A percentile compares a stretch with the other conserved stretches of the same genome.
These are phyloP conservation scores for Skeletonema marinoi DNA, from an alignment of 108 stramenopile species.

Conservation along the genomic window DNA sequence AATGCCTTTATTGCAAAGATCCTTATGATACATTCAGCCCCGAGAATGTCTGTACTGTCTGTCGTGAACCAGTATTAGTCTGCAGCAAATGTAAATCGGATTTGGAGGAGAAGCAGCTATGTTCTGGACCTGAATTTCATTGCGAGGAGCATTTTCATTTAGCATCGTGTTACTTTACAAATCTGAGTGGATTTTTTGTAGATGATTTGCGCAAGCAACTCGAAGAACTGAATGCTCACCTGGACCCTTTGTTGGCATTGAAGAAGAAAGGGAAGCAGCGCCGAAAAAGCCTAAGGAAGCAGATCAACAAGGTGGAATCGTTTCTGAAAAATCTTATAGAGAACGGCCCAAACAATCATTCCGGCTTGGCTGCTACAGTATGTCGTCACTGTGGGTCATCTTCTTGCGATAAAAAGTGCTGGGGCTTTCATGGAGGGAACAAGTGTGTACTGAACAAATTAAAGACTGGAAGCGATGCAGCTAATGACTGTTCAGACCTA, in stretches of 20 bases:
- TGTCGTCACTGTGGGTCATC: conserved; percentile 78
- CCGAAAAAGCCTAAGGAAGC: conserved; percentile 74
- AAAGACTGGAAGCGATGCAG: conserved; percentile 5
- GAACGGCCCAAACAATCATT: background rate
- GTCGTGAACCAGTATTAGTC: conserved; percentile 78
- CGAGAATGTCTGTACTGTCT: conserved; percentile 82
- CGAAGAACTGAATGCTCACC: conserved; percentile 37
- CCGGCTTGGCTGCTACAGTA: background rate
- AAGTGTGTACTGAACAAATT: conserved; percentile 49
- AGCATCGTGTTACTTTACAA: conserved; percentile 69
- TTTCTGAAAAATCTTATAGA: conserved; percentile 6
- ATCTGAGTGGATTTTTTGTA: conserved; percentile 50
- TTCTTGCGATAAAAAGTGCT: conserved; percentile 68
- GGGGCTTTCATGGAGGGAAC: conserved; percentile 86
- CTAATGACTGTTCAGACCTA: background rate
- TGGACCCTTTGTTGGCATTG: conserved; percentile 52
- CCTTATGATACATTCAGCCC: conserved; percentile 78
- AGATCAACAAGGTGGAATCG: conserved; percentile 60
- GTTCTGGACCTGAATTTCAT: conserved; percentile 60
- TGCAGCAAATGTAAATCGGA: conserved; percentile 49
- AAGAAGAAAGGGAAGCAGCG: conserved; percentile 70
- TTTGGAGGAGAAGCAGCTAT: conserved; percentile 16
- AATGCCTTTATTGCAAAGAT: conserved; percentile 64
- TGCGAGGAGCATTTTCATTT: conserved; percentile 72
- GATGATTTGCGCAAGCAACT: conserved; percentile 55